Evolutionary conservation across 495 filamentous ascomycete species (phyloP).

Genomic region (Penicillium cosmopolitanum): DNA sequence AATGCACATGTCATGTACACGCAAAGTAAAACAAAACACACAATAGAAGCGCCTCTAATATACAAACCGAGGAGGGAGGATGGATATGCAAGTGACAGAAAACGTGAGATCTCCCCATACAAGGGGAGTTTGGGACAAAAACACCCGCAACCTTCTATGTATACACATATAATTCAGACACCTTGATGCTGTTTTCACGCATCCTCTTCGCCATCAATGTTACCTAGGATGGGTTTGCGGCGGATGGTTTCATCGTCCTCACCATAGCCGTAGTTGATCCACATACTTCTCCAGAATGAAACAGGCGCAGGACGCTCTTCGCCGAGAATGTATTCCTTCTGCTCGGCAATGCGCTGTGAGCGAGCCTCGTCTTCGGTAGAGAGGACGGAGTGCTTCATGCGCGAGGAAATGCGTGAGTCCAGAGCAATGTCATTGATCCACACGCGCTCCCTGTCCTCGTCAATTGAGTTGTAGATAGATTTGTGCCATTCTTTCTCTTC

Average conservation of each 20-base stretch:
- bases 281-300: slow-evolving; percentile 47
- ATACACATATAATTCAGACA: slow-evolving; percentile 9
- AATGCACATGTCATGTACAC: slow-evolving; percentile 25
- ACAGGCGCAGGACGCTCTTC: slow-evolving; percentile 43
- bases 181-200: slow-evolving; percentile 20
- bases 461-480: slow-evolving; percentile 63
- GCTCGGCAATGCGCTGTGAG: slow-evolving; percentile 61
- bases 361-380: slow-evolving; percentile 67
- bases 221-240: slow-evolving; percentile 45
- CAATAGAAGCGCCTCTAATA: slow-evolving; percentile 32
- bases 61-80: slow-evolving; percentile 33
- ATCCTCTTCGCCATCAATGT: slow-evolving; percentile 42
- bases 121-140: slow-evolving; percentile 19
- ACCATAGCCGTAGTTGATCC: slow-evolving; percentile 51
- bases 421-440: slow-evolving; percentile 79
- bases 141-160: slow-evolving; percentile 24
- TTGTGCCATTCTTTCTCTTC: slow-evolving; percentile 93
- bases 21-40: slow-evolving; percentile 12
- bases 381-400: slow-evolving; percentile 78
- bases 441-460: slow-evolving; percentile 63
- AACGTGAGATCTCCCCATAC: slow-evolving; percentile 17
- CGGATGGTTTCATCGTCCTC: slow-evolving; percentile 48
- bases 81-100: slow-evolving; percentile 28
- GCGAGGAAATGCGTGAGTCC: slow-evolving; percentile 73
- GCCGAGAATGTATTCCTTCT: slow-evolving; percentile 69